These are phyloP conservation scores for Debaryomycetaceae sp. DNA, from an alignment of 1,139 yeast genomes.

Conservation along the genomic window DNA sequence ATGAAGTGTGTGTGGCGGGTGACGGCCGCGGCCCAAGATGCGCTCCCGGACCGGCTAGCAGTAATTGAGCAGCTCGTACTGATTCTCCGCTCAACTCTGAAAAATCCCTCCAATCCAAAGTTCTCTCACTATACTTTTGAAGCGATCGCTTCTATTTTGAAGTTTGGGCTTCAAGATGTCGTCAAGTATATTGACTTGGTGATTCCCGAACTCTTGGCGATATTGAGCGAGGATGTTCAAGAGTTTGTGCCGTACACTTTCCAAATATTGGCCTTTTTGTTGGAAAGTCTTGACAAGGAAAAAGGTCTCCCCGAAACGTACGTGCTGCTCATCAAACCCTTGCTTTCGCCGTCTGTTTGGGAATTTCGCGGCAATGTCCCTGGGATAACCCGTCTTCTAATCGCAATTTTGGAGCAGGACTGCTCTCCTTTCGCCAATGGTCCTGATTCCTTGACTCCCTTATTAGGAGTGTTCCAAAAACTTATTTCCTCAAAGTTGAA, in stretches of 20 bases:
- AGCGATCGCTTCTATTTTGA: slow-evolving; percentile 66
- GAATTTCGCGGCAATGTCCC: slow-evolving; percentile 90
- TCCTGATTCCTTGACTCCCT: slow-evolving; percentile 50
- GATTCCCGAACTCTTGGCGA: slow-evolving; percentile 55
- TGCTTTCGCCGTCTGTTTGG: slow-evolving; percentile 86
- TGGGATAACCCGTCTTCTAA: slow-evolving; percentile 72
- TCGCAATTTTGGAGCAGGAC: slow-evolving; percentile 60
- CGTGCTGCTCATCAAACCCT: slow-evolving; percentile 61
- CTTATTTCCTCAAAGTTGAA: slow-evolving; percentile 75
- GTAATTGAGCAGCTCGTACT: slow-evolving; percentile 56
- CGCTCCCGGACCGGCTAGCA: slow-evolving; percentile 30
- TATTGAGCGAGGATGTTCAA: slow-evolving; percentile 76
- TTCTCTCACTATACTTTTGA: slow-evolving; percentile 89
- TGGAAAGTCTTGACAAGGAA: slow-evolving; percentile 49
- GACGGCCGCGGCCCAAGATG: slow-evolving; percentile 64
- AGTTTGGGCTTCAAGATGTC: slow-evolving; percentile 34
- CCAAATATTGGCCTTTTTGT: slow-evolving; percentile 71
- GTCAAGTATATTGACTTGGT: slow-evolving; percentile 41
- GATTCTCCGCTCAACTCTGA: slow-evolving; percentile 61
- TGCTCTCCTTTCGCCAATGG: slow-evolving; percentile 35
- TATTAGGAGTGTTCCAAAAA: slow-evolving; percentile 94
- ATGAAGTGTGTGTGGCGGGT: slow-evolving; percentile 86
- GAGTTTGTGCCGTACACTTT: slow-evolving; percentile 91
- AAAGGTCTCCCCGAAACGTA: slow-evolving; percentile 52
- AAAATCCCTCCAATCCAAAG: slow-evolving; percentile 91